These are phyloP conservation scores for Naganishia cerealis DNA, from an alignment of 1,284 basidiomycete species.

Conservation along the genomic window DNA sequence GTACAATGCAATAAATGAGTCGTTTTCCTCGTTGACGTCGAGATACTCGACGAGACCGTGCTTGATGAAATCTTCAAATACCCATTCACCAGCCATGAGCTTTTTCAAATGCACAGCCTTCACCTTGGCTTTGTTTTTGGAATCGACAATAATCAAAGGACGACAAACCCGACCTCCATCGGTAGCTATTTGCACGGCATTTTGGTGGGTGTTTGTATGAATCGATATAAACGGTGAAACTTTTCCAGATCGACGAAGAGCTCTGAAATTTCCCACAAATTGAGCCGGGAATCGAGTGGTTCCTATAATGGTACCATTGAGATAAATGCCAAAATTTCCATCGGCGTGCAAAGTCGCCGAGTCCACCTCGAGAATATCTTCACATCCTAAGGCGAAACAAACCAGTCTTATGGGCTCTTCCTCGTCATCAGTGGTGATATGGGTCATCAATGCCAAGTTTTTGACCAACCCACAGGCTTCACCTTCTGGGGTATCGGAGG, in stretches of 20 bases:
- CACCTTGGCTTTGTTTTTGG: too few species aligned
- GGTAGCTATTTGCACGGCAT: slow-evolving; percentile 91
- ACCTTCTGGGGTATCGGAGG: slow-evolving; percentile 98
- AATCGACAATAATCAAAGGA: slow-evolving; percentile 97
- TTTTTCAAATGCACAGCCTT: slow-evolving; percentile 80
- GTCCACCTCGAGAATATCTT: too few species aligned
- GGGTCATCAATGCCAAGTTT: slow-evolving; percentile 98
- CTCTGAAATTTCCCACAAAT: slow-evolving; percentile 88
- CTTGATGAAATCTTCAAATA: slow-evolving; percentile 92
- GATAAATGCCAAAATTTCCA: slow-evolving; percentile 92
- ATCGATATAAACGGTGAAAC: slow-evolving; percentile 96
- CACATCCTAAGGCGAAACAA: too few species aligned
- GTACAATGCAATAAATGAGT: slow-evolving; percentile 93
- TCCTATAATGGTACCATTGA: slow-evolving; percentile 95
- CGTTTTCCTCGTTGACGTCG: slow-evolving; percentile 99
- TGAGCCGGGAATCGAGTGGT: slow-evolving; percentile 80
- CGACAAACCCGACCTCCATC: slow-evolving; percentile 98
- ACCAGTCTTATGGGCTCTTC: too few species aligned
- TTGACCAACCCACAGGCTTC: slow-evolving; percentile 99
- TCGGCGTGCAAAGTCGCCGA: too few species aligned
- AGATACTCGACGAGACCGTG: slow-evolving; percentile 98
- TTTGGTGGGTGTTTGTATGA: slow-evolving; percentile 95
- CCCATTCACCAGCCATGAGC: slow-evolving; percentile 74
- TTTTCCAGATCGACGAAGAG: slow-evolving; percentile 83
- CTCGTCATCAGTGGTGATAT: slow-evolving; percentile 98